Conservation (phyloP, 129 eudicot genomes). For the Smallanthus sonchifolius region DNA sequence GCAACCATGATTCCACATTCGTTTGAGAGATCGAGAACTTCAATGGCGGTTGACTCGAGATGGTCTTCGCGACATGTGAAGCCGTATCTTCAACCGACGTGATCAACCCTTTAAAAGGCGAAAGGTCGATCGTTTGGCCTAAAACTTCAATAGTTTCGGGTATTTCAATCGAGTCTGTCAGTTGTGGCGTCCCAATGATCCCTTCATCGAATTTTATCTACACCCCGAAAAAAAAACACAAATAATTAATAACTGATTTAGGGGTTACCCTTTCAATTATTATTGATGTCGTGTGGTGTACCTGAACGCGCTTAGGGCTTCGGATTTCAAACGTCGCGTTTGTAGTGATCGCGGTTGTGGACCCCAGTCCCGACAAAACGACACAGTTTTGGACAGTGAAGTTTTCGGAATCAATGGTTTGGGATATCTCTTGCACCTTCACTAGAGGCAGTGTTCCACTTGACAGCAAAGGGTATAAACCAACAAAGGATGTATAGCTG, state of each 20-base stretch:
- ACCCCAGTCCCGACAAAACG: constrained; percentile 61
- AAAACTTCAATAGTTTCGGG: constrained; percentile 74
- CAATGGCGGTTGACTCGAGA: constrained; percentile 70
- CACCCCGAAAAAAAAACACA: background rate
- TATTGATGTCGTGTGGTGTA: background rate
- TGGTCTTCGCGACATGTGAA: constrained; percentile 72
- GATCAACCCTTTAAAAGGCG: constrained; percentile 61
- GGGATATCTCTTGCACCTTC: constrained; percentile 85
- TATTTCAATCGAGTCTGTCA: constrained; percentile 67
- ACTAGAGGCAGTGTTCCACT: constrained; percentile 57
- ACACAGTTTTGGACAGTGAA: constrained; percentile 82
- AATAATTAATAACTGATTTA: background rate
- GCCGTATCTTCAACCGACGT: constrained; percentile 73
- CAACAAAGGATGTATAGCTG: constrained; percentile 86
- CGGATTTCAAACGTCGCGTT: constrained; percentile 91
- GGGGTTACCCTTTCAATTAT: too few species aligned
- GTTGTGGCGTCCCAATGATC: constrained; percentile 79
- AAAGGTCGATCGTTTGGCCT: constrained; percentile 71
- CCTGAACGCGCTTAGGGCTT: constrained; percentile 96
- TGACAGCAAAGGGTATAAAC: constrained; percentile 71
- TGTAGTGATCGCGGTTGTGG: constrained; percentile 68
- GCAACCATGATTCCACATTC: constrained; percentile 73
- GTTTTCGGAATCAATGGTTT: constrained; percentile 76
- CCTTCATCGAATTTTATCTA: constrained; percentile 88
- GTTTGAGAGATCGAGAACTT: constrained; percentile 53